Conservation (phyloP, 2,329 filamentous ascomycete species). For the Albophoma yamanashiensis region DNA sequence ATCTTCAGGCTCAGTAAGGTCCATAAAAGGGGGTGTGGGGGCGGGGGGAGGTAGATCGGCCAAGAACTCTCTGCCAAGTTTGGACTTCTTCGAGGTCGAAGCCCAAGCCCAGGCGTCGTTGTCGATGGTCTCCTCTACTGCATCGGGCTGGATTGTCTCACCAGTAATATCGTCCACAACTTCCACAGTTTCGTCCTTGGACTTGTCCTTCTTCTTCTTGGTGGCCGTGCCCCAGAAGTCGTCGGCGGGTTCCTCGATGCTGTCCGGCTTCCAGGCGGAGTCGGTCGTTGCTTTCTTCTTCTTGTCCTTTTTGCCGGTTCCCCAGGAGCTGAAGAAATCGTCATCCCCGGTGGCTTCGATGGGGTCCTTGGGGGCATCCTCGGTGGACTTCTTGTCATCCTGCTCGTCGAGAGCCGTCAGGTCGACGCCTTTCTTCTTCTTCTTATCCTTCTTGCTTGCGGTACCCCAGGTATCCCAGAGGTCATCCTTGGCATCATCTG, state of each 20-base stretch:
- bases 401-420: conserved; percentile 24
- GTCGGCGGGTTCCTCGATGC: conserved; percentile 32
- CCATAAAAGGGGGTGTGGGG: conserved; percentile 35
- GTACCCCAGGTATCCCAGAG: conserved; percentile 13
- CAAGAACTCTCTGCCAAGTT: conserved; percentile 25
- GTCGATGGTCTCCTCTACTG: conserved; percentile 32
- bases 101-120: conserved; percentile 33
- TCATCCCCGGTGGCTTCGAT: conserved; percentile 27
- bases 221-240: conserved; percentile 24
- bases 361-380: conserved; percentile 16
- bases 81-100: conserved; percentile 28
- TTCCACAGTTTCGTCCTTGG: conserved; percentile 37
- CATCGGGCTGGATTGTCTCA: conserved; percentile 34
- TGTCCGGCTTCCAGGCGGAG: conserved; percentile 26
- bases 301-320: conserved; percentile 40
- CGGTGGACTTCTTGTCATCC: conserved; percentile 11
- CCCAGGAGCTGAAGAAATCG: conserved; percentile 47
- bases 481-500: conserved; percentile 11
- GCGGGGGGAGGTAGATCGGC: conserved; percentile 34
- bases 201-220: conserved; percentile 41
- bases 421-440: conserved; percentile 31
- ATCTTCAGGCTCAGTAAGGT: conserved; percentile 28
- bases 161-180: conserved; percentile 33
- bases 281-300: conserved; percentile 22
- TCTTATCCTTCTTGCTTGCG: conserved; percentile 22